Percentiles rank a stretch among this genome's conserved stretches.
Evolutionary conservation across 2,329 filamentous ascomycete species (phyloP).

Genomic region (Ophiostoma australiae): DNA sequence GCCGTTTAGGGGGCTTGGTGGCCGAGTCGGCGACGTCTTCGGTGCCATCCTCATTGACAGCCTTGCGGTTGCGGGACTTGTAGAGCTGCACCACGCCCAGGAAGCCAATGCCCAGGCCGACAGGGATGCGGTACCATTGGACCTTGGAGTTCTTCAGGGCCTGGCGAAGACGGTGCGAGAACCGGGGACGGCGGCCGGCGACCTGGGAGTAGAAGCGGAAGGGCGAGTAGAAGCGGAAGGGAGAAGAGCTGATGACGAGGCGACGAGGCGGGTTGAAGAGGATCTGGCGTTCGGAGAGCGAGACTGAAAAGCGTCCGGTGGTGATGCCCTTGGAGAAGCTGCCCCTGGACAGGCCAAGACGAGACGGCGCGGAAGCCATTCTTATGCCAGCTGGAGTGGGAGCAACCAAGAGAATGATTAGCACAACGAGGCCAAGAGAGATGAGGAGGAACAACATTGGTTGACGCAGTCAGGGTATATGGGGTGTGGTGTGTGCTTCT

Average conservation of each 20-base stretch:
- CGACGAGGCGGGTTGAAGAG: slow-evolving; percentile 25
- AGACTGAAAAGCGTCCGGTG: slow-evolving; percentile 25
- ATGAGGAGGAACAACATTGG: slow-evolving; percentile 23
- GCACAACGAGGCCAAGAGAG: slow-evolving; percentile 23
- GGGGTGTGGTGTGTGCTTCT: background rate
- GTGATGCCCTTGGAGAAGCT: slow-evolving; percentile 27
- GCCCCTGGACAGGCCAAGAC: slow-evolving; percentile 28
- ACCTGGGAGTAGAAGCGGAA: slow-evolving; percentile 39
- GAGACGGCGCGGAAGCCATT: slow-evolving; percentile 27
- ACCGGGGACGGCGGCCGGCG: slow-evolving; percentile 45
- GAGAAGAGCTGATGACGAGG: slow-evolving; percentile 20
- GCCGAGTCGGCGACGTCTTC: slow-evolving; percentile 38
- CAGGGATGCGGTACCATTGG: slow-evolving; percentile 86
- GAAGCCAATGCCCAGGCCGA: slow-evolving; percentile 79
- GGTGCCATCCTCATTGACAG: slow-evolving; percentile 46
- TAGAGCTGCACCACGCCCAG: slow-evolving; percentile 80
- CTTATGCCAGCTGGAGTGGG: slow-evolving; percentile 23
- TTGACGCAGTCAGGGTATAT: background rate
- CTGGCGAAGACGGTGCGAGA: slow-evolving; percentile 48
- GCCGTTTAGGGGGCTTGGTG: slow-evolving; percentile 45
- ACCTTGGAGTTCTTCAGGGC: slow-evolving; percentile 54
- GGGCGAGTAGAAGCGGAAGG: slow-evolving; percentile 36
- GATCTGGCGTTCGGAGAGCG: slow-evolving; percentile 27
- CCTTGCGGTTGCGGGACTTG: slow-evolving; percentile 58
- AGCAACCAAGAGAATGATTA: slow-evolving; percentile 23